Percentiles rank a stretch among this genome's conserved stretches.
phyloP scores from a whole-genome alignment of 2,329 filamentous ascomycete genomes.

The Parastagonospora avenae region DNA sequence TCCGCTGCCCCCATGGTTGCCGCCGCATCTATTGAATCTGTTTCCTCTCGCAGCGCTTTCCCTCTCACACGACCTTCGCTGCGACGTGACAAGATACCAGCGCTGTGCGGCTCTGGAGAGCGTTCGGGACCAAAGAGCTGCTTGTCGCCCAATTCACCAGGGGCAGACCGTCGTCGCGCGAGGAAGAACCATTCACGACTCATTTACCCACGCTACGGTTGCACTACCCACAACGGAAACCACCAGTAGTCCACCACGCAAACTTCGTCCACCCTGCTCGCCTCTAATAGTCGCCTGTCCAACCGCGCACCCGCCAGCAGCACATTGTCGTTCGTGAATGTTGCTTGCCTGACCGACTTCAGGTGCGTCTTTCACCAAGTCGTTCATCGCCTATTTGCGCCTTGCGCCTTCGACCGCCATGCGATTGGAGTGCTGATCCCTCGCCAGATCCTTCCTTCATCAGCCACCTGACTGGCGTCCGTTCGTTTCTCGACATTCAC shows the following conservation, averaged over 20 bases:
- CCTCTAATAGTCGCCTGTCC: slow-evolving; percentile 15
- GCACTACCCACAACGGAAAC: slow-evolving; percentile 19
- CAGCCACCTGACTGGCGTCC: slow-evolving; percentile 49
- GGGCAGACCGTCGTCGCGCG: slow-evolving; percentile 18
- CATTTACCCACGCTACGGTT: slow-evolving; percentile 25
- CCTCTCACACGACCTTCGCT: slow-evolving; percentile 31
- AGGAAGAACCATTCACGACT: slow-evolving; percentile 10
- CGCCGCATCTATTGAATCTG: slow-evolving; percentile 10
- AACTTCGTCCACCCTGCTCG: slow-evolving; percentile 16
- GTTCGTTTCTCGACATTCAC: slow-evolving; percentile 47
- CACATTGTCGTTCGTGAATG: slow-evolving; percentile 30
- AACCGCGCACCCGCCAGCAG: slow-evolving; percentile 10
- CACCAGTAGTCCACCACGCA: background rate
- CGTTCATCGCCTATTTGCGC: slow-evolving; percentile 8
- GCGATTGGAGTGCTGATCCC: slow-evolving; percentile 33
- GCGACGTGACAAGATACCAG: slow-evolving; percentile 35
- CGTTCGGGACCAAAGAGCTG: background rate
- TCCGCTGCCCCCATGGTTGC: slow-evolving; percentile 7
- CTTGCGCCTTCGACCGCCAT: slow-evolving; percentile 21
- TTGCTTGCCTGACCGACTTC: slow-evolving; percentile 36
- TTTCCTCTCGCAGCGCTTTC: slow-evolving; percentile 13
- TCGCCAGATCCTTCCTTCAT: slow-evolving; percentile 29
- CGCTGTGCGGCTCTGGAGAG: slow-evolving; percentile 16
- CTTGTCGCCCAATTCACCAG: slow-evolving; percentile 5
- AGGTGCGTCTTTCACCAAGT: slow-evolving; percentile 29